Evolutionary conservation across 441 rosid species (phyloP), one percentile per base, ranked within the genome.

Genomic region (Pelargonium citronellum): DNA sequence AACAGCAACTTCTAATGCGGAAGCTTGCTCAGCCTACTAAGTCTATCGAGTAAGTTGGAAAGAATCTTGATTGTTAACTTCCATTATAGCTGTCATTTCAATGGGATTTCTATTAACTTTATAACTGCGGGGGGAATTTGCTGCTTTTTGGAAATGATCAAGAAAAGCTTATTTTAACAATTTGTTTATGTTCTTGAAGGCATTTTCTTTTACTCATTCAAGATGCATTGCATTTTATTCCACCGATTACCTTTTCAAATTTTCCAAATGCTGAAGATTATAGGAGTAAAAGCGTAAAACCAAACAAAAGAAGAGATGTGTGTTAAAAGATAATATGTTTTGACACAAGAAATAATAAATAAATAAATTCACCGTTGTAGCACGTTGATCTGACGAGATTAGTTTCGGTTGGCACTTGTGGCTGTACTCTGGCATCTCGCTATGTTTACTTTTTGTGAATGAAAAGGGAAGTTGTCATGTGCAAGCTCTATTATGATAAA

Each of bases 1-100:
- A 82, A 73, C 91, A 89, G 70, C 87, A 86, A 73, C 88, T 91
- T 74, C 85, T 95, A 70, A 84, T 81, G 95, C 75, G 77, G 66
- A 91, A 90, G 83, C 97, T 86, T 82, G 79, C 92, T 67, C 91
- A 74, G 82, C 91, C 96, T 77, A 69, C 65, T 74, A 89, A 88
- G 82, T 70, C 83, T 71, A 81, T 92, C 27, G 97, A 90, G 99
- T 95, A 83, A 12, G 74, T 55, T 27, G 8, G 39, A 63, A 41
- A 58, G 53, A 66, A 47, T n/a, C 66, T 37, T 70, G 53, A 43
- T 68, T 16, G 60, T 39, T 57, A 44, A 67, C 44, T 47, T 49
- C 12, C 7, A 5, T 46, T 15, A 6, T 43, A 17, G 41, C 58
- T n/a, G 37, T 15, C 13, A 10, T 67, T 57, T 64, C 60, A 30